Evolutionary conservation across 352 stramenopile species (phyloP), one percentile per base, ranked within the genome.

Genomic region (Phytopythium delawarense): DNA sequence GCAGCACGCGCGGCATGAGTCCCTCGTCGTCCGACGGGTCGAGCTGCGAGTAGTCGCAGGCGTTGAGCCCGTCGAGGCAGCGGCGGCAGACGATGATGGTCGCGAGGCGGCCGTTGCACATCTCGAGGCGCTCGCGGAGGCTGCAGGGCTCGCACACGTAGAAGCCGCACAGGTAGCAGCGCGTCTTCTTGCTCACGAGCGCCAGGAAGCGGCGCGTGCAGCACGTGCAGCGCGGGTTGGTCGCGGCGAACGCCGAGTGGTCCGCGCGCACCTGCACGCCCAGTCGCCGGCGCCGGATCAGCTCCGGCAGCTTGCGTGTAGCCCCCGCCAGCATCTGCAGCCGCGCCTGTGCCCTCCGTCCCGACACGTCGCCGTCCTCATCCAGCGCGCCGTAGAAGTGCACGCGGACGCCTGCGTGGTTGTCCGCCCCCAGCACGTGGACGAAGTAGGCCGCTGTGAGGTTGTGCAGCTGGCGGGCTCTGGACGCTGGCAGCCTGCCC

Each of bases 151-250:
- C 52, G 50, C 70, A 77, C 5, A 77, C 63, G 35, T 67, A 66
- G 48, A 67, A 77, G 21, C 66, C 66, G 30, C 70, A 77, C 34
- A 77, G 35, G 12, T 74, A 71, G 37, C 70, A 77, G 2, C 70
- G 57, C 7, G 61, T 65, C 7, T 65, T 55, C n/a, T 25, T 8
- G 54, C 34, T 34, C 18, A 64, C 2, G 16, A 67, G 62, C 21
- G 23, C 20, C 2, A 72, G 53, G 23, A 78, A 50, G 13, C 64
- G 63, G 5, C 57, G 40, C 21, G 71, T 79, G 35, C 71, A 79
- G 49, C 65, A 74, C 13, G 64, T 78, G 59, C 71, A 78, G 35
- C 62, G 65, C 4, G 60, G 20, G 42, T 79, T 79, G 16, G 49
- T 60, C 2, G 49, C 57, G 20, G 74, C 51, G 42, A 75, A 72